Conservation (phyloP, 371 early-diverging fungal genomes). For the Syncephalastrum racemosum region DNA sequence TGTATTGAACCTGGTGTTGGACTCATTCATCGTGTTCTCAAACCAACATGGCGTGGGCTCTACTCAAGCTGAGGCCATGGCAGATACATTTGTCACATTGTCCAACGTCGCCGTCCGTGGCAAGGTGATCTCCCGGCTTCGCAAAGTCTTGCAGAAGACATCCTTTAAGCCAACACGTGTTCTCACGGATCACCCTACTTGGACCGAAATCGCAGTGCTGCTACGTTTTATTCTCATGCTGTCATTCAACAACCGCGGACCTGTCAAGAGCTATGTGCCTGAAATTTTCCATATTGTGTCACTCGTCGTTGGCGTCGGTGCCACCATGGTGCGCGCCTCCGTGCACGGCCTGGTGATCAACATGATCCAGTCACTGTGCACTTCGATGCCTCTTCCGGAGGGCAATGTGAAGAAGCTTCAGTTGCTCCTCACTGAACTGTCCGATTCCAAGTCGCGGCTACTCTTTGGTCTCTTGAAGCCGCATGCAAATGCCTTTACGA, state of each 20-base stretch:
- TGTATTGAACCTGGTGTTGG: conserved; percentile 78
- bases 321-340: conserved; percentile 82
- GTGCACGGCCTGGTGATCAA: conserved; percentile 91
- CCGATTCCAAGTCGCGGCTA: conserved; percentile 75
- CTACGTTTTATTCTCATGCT: conserved; percentile 86
- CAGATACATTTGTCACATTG: conserved; percentile 84
- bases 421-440: conserved; percentile 64
- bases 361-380: conserved; percentile 84
- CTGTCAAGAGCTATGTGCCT: conserved; percentile 75
- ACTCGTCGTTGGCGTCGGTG: conserved; percentile 81
- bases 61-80: conserved; percentile 79
- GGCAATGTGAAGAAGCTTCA: conserved; percentile 61
- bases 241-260: conserved; percentile 84
- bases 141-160: conserved; percentile 74
- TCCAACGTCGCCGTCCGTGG: conserved; percentile 82
- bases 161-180: conserved; percentile 71
- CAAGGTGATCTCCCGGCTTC: conserved; percentile 76
- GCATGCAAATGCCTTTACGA: conserved; percentile 70
- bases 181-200: conserved; percentile 79
- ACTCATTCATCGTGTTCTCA: conserved; percentile 77
- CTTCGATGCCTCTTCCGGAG: conserved; percentile 69
- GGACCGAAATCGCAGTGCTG: conserved; percentile 88
- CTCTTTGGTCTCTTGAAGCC: conserved; percentile 80
- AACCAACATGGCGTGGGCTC: conserved; percentile 82
- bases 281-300: conserved; percentile 87